Evolutionary conservation across 2,329 filamentous ascomycete species (phyloP).

Genomic region (Arthrobotrys megalospora): DNA sequence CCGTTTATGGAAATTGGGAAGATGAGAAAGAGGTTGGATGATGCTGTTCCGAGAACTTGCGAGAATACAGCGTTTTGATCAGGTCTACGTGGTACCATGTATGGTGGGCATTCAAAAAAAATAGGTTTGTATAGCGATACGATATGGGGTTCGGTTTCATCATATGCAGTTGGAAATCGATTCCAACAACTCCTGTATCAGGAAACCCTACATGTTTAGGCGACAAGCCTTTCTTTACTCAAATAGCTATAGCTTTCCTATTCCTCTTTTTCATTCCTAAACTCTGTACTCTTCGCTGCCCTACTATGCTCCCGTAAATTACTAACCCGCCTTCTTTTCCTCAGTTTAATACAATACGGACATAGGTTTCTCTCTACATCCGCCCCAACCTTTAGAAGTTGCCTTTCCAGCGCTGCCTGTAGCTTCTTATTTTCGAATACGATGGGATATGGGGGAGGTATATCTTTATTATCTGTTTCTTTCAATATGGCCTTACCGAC

Average conservation of each 20-base stretch:
- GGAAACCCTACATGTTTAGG: too few species aligned
- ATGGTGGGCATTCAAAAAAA: too few species aligned
- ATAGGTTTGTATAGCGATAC: too few species aligned
- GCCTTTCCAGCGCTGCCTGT: conserved; percentile 15
- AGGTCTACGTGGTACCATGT: neutral
- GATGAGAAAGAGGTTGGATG: conserved; percentile 34
- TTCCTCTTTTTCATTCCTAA: too few species aligned
- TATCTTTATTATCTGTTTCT: neutral
- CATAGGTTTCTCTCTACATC: conserved; percentile 7
- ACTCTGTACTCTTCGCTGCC: too few species aligned
- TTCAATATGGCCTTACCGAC: neutral
- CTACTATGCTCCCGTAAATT: too few species aligned
- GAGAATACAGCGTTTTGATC: conserved; percentile 37
- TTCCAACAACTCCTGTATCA: too few species aligned
- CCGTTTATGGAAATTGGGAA: conserved; percentile 46
- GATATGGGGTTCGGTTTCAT: too few species aligned
- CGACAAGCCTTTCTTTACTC: too few species aligned
- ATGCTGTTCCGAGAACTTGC: conserved; percentile 41
- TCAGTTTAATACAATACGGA: neutral
- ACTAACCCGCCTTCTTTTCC: neutral
- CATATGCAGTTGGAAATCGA: too few species aligned
- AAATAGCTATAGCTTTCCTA: too few species aligned
- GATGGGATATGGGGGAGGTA: neutral
- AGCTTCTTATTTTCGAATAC: conserved; percentile 10
- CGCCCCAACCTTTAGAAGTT: neutral